Base-by-base conservation (phyloP, 257 asterid genomes). In the Petunia secreta region DNA sequence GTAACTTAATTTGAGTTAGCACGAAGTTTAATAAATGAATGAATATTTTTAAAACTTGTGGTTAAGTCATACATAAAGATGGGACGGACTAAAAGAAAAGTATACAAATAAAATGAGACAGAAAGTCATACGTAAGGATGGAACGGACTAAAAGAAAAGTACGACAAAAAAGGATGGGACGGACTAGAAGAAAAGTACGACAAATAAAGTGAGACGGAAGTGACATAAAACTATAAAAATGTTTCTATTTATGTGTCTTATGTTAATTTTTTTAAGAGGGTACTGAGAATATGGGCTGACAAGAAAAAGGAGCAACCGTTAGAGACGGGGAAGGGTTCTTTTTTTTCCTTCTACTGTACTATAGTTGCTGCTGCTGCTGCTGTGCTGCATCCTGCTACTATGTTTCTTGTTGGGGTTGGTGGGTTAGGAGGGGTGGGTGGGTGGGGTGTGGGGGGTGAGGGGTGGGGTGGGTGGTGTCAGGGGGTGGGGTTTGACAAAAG, bases 241-340 rank as follows among this genome's bases (percentile, higher is more conserved):
- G 8, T 25, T 25, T 5, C 4, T 71, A 16, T 71, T 71, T 11
- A 8, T 71, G 77, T 34, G 60, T 43, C 54, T 67, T 67, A 39
- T 65, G 37, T 48, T 25, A 25, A 25, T 48, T 11, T 10, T 37
- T 37, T 38, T 2, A 43, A 71, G 77, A 73, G 78, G 46, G 78
- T 73, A 83, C 74, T 75, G 86, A 82, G 86, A 82, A 87, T 80
- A 79, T 81, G 85, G 82, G 82, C 83, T 64, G 90, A 83, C 84
- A 76, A 55, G 66, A 34, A 40, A 34, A 65, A 81, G 41, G 76
- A 46, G 84, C 63, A 46, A 50, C 77, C 57, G 63, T 63, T 62
- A 63, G 69, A 73, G 78, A 73, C 34, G 46, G 78, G 34, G 34
- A 73, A 50, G 46, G 63, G 62, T 73, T 73, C 78, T 73, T 68